Conservation (phyloP, 2,329 filamentous ascomycete genomes). For the Botryotinia narcissicola region DNA sequence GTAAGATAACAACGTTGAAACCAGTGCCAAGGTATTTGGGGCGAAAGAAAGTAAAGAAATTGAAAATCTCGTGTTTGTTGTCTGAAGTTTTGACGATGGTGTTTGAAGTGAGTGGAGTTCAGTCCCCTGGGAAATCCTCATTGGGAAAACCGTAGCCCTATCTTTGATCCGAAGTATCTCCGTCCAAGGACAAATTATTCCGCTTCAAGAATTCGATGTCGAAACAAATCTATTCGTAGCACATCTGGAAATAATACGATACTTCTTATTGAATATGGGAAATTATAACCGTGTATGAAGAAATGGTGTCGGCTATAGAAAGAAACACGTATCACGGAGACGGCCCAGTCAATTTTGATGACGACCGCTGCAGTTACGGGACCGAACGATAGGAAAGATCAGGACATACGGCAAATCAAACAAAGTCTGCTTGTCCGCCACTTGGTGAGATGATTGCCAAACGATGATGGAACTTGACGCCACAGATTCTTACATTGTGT, state of each 20-base stretch:
- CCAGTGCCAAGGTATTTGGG: not conserved
- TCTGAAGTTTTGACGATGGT: conserved; percentile 11
- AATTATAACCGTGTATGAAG: not conserved
- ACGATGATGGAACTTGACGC: not conserved
- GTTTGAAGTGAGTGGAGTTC: conserved; percentile 11
- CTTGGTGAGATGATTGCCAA: not conserved
- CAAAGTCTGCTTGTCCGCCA: not conserved
- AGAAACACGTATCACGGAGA: not conserved
- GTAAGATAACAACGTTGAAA: not conserved
- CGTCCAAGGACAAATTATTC: not conserved
- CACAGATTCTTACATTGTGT: not conserved
- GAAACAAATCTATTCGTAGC: not conserved
- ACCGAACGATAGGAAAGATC: not conserved
- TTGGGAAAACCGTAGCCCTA: not conserved
- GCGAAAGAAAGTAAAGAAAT: not conserved
- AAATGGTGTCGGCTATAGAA: not conserved
- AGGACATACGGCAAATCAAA: not conserved
- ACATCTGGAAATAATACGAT: not conserved
- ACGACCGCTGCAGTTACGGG: not conserved
- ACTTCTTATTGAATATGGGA: not conserved
- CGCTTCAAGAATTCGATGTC: not conserved
- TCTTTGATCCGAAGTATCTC: not conserved
- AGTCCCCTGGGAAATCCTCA: not conserved
- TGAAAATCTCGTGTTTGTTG: conserved; percentile 2
- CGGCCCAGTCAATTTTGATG: not conserved